These are phyloP conservation scores for Xylariomycetidae sp. DNA, from an alignment of 2,329 filamentous ascomycete genomes.

Conservation along the genomic window DNA sequence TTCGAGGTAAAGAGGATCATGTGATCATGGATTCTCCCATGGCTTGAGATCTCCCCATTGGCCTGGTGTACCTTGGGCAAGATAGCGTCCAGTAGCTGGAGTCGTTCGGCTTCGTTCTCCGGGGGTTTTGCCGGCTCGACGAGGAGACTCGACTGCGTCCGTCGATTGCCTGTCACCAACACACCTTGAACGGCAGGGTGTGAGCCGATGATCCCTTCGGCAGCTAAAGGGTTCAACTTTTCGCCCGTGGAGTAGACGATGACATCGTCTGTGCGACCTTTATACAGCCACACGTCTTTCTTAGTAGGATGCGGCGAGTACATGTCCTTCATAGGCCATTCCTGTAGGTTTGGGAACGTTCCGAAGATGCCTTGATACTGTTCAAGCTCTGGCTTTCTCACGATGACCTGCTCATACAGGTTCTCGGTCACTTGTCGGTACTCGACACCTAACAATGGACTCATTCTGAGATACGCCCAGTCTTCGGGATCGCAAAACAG, in stretches of 20 bases:
- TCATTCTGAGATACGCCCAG: not conserved
- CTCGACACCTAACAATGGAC: not conserved
- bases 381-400: not conserved
- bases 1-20: not conserved
- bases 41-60: not conserved
- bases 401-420: not conserved
- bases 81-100: not conserved
- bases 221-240: not conserved
- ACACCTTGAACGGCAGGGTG: not conserved
- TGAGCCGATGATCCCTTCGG: not conserved
- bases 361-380: not conserved
- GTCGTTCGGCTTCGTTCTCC: not conserved
- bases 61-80: not conserved
- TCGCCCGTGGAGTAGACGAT: not conserved
- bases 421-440: not conserved
- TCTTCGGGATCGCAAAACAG: conserved; percentile 1
- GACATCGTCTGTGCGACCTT: not conserved
- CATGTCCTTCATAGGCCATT: not conserved
- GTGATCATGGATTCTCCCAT: not conserved
- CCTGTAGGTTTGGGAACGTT: not conserved
- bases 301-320: conserved; percentile 1
- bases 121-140: not conserved
- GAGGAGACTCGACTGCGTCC: not conserved
- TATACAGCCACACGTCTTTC: not conserved
- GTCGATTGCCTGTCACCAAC: not conserved